These are phyloP conservation scores for Escallonia herrerae DNA, from an alignment of 129 eudicot species.

Conservation along the genomic window DNA sequence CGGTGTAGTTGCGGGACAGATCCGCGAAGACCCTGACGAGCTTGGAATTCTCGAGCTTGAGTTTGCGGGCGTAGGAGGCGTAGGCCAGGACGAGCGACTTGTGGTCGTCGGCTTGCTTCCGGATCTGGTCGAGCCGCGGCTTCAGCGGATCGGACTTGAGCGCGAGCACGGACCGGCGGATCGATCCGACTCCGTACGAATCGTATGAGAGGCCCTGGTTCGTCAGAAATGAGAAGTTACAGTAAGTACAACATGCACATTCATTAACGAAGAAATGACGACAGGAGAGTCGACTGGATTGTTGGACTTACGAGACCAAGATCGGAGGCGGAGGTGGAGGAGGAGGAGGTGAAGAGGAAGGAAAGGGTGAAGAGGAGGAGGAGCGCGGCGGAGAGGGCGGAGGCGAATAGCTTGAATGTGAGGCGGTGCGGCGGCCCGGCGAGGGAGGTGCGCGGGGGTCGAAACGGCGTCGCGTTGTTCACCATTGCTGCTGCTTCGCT, in stretches of 20 bases:
- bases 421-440: conserved; percentile 5
- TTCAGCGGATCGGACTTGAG: conserved; percentile 78
- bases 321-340: conserved; percentile 32
- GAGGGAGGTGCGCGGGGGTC: conserved; percentile 9
- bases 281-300: background rate
- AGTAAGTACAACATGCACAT: conserved; percentile 1
- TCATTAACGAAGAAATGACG: background rate
- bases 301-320: conserved; percentile 30
- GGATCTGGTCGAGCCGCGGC: conserved; percentile 81
- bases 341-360: conserved; percentile 32
- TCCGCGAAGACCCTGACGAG: conserved; percentile 79
- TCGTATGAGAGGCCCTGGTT: conserved; percentile 25
- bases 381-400: conserved; percentile 32
- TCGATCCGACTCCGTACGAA: conserved; percentile 27
- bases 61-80: conserved; percentile 92
- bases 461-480: conserved; percentile 2
- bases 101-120: conserved; percentile 91
- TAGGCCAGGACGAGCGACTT: conserved; percentile 65
- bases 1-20: conserved; percentile 60
- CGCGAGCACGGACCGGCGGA: conserved; percentile 61
- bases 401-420: conserved; percentile 30
- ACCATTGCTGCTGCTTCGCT: background rate
- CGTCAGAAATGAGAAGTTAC: background rate
- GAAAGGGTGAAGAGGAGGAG: conserved; percentile 40
- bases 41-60: conserved; percentile 84